Evolutionary conservation across 441 rosid species (phyloP).

Genomic region (Geranium incanum): DNA sequence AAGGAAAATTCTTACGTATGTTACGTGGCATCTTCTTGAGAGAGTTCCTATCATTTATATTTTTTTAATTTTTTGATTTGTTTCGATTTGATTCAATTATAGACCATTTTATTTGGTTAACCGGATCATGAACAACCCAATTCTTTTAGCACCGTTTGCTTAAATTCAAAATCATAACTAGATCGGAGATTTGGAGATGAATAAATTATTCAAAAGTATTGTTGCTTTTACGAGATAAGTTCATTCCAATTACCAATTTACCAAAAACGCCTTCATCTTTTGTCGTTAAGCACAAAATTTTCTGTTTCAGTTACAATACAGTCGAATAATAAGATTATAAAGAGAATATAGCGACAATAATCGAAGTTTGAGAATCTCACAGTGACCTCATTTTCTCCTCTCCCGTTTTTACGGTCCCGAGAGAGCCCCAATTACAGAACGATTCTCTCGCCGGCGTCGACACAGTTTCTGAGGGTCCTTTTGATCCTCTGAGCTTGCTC

Average conservation of each 20-base stretch:
- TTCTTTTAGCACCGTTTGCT: too few relatives aligned
- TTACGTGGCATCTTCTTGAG: too few relatives aligned
- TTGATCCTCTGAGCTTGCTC: constrained; percentile 6
- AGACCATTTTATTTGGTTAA: too few relatives aligned
- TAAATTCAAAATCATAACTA: too few relatives aligned
- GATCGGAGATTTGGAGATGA: too few relatives aligned
- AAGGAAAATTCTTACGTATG: too few relatives aligned
- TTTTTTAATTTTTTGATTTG: too few relatives aligned
- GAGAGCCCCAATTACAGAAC: background rate
- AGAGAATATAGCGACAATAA: background rate
- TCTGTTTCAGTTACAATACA: background rate
- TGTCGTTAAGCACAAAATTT: background rate
- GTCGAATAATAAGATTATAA: background rate
- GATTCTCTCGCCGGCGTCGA: background rate
- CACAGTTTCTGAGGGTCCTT: background rate
- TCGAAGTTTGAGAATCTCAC: background rate
- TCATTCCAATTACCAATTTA: background rate
- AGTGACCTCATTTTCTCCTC: background rate
- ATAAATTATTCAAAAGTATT: too few relatives aligned
- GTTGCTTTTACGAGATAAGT: background rate
- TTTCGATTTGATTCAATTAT: too few relatives aligned
- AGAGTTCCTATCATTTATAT: too few relatives aligned
- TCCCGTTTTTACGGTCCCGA: background rate
- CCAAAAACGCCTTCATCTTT: background rate
- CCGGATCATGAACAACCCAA: too few relatives aligned